These are phyloP conservation scores for Salvia sclarea DNA, from an alignment of 305 asterid species.

Conservation along the genomic window DNA sequence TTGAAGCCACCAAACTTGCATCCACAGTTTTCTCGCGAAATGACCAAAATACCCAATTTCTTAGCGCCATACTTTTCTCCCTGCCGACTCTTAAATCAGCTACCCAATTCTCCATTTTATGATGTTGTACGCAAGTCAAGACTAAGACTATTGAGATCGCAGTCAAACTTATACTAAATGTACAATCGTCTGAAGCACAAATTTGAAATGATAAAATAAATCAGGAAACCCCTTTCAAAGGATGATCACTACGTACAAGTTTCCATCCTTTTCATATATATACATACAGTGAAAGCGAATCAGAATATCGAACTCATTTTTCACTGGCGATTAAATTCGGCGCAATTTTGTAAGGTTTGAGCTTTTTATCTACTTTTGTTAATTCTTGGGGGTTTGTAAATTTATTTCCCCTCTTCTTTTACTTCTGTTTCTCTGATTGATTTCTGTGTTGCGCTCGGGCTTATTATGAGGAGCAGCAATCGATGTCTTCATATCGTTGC, in stretches of 20 bases:
- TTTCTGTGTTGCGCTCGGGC: background rate
- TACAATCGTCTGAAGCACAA: conserved; percentile 1
- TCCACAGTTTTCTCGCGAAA: background rate
- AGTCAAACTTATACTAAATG: background rate
- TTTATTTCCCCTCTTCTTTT: background rate
- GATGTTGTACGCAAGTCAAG: conserved; percentile 10
- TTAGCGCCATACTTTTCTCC: conserved; percentile 17
- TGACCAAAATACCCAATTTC: conserved; percentile 19
- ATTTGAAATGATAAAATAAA: background rate
- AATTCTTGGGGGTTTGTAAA: background rate
- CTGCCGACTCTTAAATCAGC: background rate
- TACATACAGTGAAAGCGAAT: background rate
- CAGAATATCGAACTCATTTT: conserved; percentile 19
- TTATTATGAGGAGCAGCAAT: background rate
- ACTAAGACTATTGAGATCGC: background rate
- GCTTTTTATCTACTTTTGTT: background rate
- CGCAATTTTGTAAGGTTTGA: conserved; percentile 22
- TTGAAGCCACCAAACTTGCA: background rate
- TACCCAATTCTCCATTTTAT: background rate
- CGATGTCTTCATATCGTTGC: conserved; percentile 17
- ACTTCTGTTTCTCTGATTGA: background rate
- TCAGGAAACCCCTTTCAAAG: background rate
- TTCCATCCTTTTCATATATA: background rate
- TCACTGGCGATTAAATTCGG: conserved; percentile 18
- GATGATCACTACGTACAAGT: conserved; percentile 1